Evolutionary conservation across 2,329 filamentous ascomycete species (phyloP).

Genomic region (Colletotrichum sp.): DNA sequence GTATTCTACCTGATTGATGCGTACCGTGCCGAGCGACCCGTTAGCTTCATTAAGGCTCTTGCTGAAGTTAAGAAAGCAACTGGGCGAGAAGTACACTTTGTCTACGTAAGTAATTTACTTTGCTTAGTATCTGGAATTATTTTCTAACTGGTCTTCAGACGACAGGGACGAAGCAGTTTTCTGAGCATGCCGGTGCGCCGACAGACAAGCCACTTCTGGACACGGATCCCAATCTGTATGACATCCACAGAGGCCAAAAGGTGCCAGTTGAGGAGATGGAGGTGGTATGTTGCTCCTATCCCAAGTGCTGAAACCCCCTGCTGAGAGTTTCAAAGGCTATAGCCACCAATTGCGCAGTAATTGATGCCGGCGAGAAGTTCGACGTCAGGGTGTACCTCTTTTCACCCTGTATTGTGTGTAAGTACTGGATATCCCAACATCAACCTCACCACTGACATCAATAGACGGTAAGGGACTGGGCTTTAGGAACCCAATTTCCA

Average conservation of each 20-base stretch:
- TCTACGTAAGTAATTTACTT: neutral
- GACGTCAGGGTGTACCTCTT: neutral
- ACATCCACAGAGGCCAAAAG: neutral
- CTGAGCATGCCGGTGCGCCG: neutral
- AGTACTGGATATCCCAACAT: neutral
- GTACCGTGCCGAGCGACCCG: neutral
- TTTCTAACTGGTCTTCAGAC: neutral
- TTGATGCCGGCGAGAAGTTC: neutral
- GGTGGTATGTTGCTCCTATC: neutral
- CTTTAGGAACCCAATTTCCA: neutral
- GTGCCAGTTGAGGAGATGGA: neutral
- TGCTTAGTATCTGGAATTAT: rapidly evolving
- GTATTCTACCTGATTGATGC: neutral
- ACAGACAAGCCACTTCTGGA: neutral
- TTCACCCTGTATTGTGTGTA: neutral
- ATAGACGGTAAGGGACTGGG: neutral
- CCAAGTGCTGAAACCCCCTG: neutral
- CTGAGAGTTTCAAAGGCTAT: neutral
- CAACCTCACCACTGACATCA: neutral
- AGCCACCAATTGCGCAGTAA: neutral
- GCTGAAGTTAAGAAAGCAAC: neutral
- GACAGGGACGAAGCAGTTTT: rapidly evolving
- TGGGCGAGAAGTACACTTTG: neutral
- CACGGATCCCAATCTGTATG: neutral
- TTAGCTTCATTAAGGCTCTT: neutral